A percentile compares a stretch with the other conserved stretches of the same genome.
Conservation (phyloP, 2,329 filamentous ascomycete species). For the Zymoseptoria pseudotritici region DNA sequence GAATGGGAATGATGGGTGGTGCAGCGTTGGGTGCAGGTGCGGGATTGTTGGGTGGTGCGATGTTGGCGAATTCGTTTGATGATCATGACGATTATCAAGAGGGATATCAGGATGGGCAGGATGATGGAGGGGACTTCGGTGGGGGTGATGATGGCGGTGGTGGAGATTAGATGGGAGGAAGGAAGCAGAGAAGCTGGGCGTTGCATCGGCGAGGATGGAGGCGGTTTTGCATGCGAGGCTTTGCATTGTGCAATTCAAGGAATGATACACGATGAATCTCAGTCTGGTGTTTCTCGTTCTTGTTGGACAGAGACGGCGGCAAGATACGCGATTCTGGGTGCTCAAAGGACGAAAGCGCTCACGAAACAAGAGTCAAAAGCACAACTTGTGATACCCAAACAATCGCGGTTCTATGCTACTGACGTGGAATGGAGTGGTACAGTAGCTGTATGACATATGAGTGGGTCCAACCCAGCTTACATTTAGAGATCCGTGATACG, state of each 20-base stretch:
- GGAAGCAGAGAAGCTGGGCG: not conserved
- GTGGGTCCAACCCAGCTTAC: no score
- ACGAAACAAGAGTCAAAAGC: no score
- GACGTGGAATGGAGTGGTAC: no score
- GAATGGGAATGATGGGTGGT: constrained; percentile 64
- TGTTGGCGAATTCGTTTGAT: constrained; percentile 56
- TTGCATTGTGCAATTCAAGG: not conserved
- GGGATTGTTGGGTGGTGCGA: constrained; percentile 68
- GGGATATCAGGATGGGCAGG: constrained; percentile 34
- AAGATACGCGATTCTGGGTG: no score
- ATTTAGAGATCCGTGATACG: not conserved
- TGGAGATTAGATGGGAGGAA: constrained; percentile 9
- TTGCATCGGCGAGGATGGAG: no score
- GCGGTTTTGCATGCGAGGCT: not conserved
- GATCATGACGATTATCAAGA: constrained; percentile 53
- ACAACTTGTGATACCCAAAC: no score
- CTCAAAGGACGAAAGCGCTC: no score
- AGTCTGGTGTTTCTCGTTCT: no score
- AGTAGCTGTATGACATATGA: no score
- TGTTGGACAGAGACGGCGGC: no score
- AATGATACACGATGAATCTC: no score
- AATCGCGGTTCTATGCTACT: no score
- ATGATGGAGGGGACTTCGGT: constrained; percentile 28
- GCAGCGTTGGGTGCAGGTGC: constrained; percentile 73
- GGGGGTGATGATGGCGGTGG: constrained; percentile 30